Percentiles rank a stretch among this genome's conserved stretches.
These are phyloP conservation scores for Lactarius evosmus DNA, from an alignment of 768 basidiomycete species.

Conservation along the genomic window DNA sequence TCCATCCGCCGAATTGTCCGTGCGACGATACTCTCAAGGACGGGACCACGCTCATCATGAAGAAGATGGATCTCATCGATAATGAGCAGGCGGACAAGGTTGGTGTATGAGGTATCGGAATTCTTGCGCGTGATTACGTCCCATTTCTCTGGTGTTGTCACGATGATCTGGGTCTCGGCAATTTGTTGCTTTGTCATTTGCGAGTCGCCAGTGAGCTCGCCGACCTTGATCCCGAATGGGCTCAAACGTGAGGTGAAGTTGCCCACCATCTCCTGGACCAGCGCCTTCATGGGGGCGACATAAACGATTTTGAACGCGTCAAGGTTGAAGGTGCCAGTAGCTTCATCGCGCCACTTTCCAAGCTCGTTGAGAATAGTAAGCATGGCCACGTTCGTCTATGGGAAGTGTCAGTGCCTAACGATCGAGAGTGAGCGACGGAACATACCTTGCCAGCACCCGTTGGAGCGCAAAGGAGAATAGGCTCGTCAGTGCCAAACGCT, in stretches of 20 bases:
- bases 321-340: slow-evolving; percentile 75
- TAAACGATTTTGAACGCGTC: slow-evolving; percentile 96
- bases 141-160: slow-evolving; percentile 99
- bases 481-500: slow-evolving; percentile 94
- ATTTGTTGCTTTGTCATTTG: slow-evolving; percentile 99
- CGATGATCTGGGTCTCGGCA: slow-evolving; percentile 94
- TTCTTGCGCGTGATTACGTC: slow-evolving; percentile 98
- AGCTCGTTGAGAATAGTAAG: slow-evolving; percentile 91
- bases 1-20: slow-evolving; percentile 92
- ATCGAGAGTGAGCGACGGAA: background rate
- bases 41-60: slow-evolving; percentile 97
- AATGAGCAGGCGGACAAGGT: slow-evolving; percentile 92
- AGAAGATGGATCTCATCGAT: slow-evolving; percentile 97
- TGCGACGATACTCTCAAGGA: slow-evolving; percentile 86
- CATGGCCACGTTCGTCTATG: slow-evolving; percentile 96
- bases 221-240: slow-evolving; percentile 75
- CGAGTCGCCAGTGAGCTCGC: slow-evolving; percentile 94
- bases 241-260: slow-evolving; percentile 81
- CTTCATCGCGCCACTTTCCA: slow-evolving; percentile 79
- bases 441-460: slow-evolving; percentile 97
- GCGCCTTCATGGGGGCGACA: slow-evolving; percentile 98
- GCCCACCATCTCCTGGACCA: slow-evolving; percentile 98
- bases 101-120: slow-evolving; percentile 95
- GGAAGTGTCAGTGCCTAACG: slow-evolving; percentile 27
- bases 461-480: slow-evolving; percentile 92